phyloP scores from a whole-genome alignment of 805 yeast genomes.

The Blastobotrys parvus region DNA sequence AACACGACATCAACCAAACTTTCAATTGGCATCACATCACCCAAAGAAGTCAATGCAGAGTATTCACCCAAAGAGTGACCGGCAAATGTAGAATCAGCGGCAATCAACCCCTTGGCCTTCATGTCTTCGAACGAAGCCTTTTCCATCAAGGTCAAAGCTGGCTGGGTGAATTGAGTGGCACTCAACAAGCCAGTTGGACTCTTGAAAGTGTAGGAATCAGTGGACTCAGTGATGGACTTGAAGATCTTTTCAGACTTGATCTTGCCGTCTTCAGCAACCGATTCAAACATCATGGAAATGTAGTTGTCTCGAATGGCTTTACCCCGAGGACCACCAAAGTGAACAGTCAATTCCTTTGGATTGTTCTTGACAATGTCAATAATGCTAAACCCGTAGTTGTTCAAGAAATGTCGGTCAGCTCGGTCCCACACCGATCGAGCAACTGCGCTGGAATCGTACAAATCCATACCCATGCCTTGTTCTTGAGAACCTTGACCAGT shows the following conservation, averaged over 20 bases:
- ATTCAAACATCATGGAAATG: conserved; percentile 95
- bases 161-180: conserved; percentile 98
- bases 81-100: conserved; percentile 88
- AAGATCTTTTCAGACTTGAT: conserved; percentile 89
- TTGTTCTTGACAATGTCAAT: conserved; percentile 91
- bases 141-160: conserved; percentile 98
- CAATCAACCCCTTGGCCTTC: conserved; percentile 91
- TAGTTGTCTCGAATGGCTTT: conserved; percentile 90
- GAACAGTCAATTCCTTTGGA: conserved; percentile 91
- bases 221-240: conserved; percentile 75
- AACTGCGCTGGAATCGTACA: conserved; percentile 81
- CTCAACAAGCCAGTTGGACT: conserved; percentile 93
- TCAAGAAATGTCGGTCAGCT: conserved; percentile 88
- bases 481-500: conserved; percentile 99
- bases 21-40: conserved; percentile 98
- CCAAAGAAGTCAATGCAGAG: conserved; percentile 93
- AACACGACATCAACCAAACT: conserved; percentile 94
- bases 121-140: conserved; percentile 98
- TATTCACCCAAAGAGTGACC: conserved; percentile 99
- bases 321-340: conserved; percentile 98
- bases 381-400: conserved; percentile 95
- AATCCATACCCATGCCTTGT: conserved; percentile 99
- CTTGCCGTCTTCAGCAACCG: conserved; percentile 75
- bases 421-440: conserved; percentile 96
- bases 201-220: conserved; percentile 79